Evolutionary conservation across 352 stramenopile species (phyloP), one percentile per base, ranked within the genome.

Genomic region (Phytophthora niederhauseri): DNA sequence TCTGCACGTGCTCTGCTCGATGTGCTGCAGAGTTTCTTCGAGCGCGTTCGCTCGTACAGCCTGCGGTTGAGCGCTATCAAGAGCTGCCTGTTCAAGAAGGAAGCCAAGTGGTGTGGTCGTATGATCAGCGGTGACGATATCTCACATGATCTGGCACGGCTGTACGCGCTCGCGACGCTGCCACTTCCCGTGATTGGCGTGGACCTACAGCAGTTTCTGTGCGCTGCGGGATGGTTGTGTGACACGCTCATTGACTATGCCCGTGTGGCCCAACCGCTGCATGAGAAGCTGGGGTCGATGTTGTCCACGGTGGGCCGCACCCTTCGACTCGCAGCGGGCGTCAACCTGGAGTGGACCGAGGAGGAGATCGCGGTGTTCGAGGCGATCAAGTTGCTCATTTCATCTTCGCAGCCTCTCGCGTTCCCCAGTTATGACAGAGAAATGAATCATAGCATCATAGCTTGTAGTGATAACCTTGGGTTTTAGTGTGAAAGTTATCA

Each of bases 321-420:
- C 8, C 34, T 4, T 43, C 34, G 34, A 17, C 34, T 43, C n/a
- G n/a, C n/a, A n/a, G n/a, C n/a, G n/a, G n/a, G 34, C 14, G 8
- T 43, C 9, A 43, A 43, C 34, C 34, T 43, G 34, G 52, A 58
- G n/a, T 58, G 30, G 52, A 30, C 17, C 4, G 52, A 46, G 15
- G 1, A 8, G 15, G 52, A 48, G n/a, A 28, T 14, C 7, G 52
- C 52, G 9, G 52, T 1, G 26, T 58, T 58, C 9, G 28, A 46
- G 28, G 28, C 9, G n/a, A 11, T 58, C 6, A 9, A 22, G 6
- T 15, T 4, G 28, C 17, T 58, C 4, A 46, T 58, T 31, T 17
- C 30, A 9, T 20, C 30, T 6, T 58, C 30, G 7, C 6, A 19
- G n/a, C 31, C 52, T n/a, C 28, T 30, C 3, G 6, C 19, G 12